Conservation (phyloP, 805 yeast species). For the Ogataea minuta region DNA sequence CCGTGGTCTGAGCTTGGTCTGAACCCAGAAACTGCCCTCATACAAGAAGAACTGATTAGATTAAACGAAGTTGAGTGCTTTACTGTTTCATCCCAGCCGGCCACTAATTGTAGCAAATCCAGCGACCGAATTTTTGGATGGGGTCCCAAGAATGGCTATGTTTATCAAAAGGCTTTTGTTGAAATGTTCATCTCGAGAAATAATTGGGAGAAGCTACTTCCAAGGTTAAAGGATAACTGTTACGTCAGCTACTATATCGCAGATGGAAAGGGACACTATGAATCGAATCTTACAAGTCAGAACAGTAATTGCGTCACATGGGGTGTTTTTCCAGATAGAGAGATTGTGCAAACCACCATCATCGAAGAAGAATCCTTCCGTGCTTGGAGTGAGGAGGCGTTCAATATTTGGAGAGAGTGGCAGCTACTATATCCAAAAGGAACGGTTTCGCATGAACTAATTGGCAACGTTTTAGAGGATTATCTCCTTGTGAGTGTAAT, state of each 20-base stretch:
- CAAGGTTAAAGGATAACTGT: constrained; percentile 48
- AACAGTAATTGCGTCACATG: constrained; percentile 87
- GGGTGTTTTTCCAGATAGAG: constrained; percentile 95
- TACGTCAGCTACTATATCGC: constrained; percentile 74
- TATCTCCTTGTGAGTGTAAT: constrained; percentile 81
- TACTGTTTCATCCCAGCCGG: constrained; percentile 95
- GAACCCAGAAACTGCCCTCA: constrained; percentile 85
- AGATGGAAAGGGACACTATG: constrained; percentile 54
- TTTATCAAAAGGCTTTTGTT: constrained; percentile 93
- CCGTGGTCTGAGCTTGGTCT: constrained; percentile 93
- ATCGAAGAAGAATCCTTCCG: constrained; percentile 88
- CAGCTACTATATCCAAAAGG: constrained; percentile 66
- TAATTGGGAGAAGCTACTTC: constrained; percentile 63
- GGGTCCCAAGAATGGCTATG: constrained; percentile 90
- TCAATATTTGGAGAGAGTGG: constrained; percentile 91
- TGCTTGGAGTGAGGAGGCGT: constrained; percentile 97
- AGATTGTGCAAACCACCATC: constrained; percentile 87
- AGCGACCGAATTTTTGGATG: constrained; percentile 92
- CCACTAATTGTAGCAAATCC: constrained; percentile 74
- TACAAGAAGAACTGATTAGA: constrained; percentile 85
- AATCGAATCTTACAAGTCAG: constrained; percentile 55
- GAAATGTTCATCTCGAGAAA: constrained; percentile 76
- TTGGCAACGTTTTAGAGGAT: constrained; percentile 57
- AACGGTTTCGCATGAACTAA: constrained; percentile 55
- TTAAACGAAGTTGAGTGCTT: constrained; percentile 73